phyloP scores from a whole-genome alignment of 2,329 filamentous ascomycete genomes.

The Alternaria novae-zelandiae region DNA sequence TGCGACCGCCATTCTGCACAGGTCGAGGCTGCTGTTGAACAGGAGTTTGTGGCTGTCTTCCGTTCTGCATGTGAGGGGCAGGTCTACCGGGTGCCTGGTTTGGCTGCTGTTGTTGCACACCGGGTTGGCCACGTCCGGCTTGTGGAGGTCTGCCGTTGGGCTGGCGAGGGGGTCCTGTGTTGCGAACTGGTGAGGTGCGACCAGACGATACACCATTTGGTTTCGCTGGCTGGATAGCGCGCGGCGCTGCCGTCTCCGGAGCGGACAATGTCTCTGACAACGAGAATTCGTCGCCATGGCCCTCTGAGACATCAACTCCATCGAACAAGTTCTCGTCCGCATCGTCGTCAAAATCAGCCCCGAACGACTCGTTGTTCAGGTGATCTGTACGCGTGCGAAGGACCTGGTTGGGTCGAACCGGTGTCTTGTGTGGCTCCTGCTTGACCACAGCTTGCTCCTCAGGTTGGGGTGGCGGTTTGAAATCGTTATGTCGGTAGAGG shows the following conservation, averaged over 20 bases:
- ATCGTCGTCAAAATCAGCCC: conserved; percentile 60
- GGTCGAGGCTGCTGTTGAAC: conserved; percentile 28
- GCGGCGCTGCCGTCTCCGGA: conserved; percentile 19
- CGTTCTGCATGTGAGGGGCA: conserved; percentile 29
- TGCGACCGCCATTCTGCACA: conserved; percentile 28
- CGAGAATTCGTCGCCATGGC: conserved; percentile 66
- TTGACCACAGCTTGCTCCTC: conserved; percentile 42
- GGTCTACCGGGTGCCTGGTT: conserved; percentile 29
- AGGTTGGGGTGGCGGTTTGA: conserved; percentile 55
- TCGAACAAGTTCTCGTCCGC: conserved; percentile 63
- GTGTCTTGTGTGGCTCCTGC: conserved; percentile 33
- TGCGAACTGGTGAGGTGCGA: conserved; percentile 29
- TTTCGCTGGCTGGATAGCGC: conserved; percentile 18
- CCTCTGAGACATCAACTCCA: conserved; percentile 62
- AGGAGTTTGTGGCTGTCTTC: conserved; percentile 39
- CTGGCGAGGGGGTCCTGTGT: conserved; percentile 28
- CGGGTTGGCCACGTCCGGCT: conserved; percentile 26
- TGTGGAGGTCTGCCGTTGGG: conserved; percentile 31
- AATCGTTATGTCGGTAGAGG: conserved; percentile 82
- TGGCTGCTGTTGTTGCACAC: conserved; percentile 34
- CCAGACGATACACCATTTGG: conserved; percentile 25
- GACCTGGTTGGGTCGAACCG: conserved; percentile 29
- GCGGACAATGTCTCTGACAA: conserved; percentile 31
- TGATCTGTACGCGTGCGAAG: conserved; percentile 41
- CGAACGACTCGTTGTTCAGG: conserved; percentile 39